Evolutionary conservation across 305 asterid genomes (phyloP), one percentile per base, ranked within the genome.

Genomic region (Vinca major): DNA sequence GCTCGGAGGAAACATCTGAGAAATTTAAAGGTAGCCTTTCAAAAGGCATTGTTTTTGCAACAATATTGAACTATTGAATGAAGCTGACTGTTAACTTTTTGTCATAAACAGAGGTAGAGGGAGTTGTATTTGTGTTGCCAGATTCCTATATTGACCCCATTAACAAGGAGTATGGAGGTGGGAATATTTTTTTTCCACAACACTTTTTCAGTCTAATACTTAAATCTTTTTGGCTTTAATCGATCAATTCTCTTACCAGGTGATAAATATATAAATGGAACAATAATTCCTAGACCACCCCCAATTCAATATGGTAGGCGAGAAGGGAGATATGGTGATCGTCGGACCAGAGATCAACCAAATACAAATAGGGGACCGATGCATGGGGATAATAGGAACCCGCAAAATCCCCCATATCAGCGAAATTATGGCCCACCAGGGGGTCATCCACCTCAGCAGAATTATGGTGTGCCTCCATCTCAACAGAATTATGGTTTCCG

Each of bases 81-180:
- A 55, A 68, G 53, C 16, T 74, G 67, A 75, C 69, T 71, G 63
- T 57, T 63, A 51, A 20, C 5, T 58, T 64, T 73, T 76, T 65
- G 49, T 54, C 65, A 60, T 65, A 19, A 55, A 72, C 81, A 93
- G 98, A 74, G 68, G 67, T 88, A 26, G 89, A 90, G 4, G 94
- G 89, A 67, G 98, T 93, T 66, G 89, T 93, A 36, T 90, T 93
- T 76, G 87, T 93, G 19, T 77, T 93, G 73, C 98, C 98, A 43
- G 98, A 93, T 81, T 93, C 98, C 11, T 93, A 93, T 75, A 89
- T 89, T 49, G 97, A 93, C 84, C 94, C 97, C 21, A 83, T 73
- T 16, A 87, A 90, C 62, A 90, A 93, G 84, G 95, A 90, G 72
- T 93, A 93, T 71, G 98, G 98, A 93, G 98, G 98, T 88, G 72